phyloP scores from a whole-genome alignment of 345 rosid species.

The Populus ilicifolia region DNA sequence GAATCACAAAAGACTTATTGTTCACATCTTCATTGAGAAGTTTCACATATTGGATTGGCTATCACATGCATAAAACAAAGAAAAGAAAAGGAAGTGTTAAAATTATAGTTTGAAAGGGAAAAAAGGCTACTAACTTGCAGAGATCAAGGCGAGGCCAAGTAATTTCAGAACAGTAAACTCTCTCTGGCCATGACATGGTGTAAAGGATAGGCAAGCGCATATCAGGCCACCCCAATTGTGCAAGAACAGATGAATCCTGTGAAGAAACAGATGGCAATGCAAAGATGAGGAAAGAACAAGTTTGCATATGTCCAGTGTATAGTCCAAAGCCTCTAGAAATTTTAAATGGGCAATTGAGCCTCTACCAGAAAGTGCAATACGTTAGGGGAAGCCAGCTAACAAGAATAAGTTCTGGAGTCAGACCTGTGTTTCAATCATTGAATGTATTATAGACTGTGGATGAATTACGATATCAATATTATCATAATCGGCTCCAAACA shows the following conservation, averaged over 20 bases:
- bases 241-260: constrained; percentile 93
- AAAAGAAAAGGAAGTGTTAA: not conserved
- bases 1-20: not conserved
- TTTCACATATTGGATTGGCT: not conserved
- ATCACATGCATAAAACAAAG: not conserved
- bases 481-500: constrained; percentile 88
- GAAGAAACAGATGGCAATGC: constrained; percentile 5
- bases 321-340: not conserved
- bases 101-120: constrained; percentile 6
- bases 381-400: not conserved
- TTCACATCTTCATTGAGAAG: not conserved
- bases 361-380: not conserved
- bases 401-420: not conserved
- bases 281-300: constrained; percentile 1
- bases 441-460: constrained; percentile 88
- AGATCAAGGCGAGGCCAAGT: constrained; percentile 98
- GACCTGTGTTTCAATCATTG: constrained; percentile 97
- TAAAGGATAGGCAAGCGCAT: constrained; percentile 93
- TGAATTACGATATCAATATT: constrained; percentile 86
- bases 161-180: constrained; percentile 86
- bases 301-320: not conserved
- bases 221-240: constrained; percentile 96
- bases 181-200: constrained; percentile 97
- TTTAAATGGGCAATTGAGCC: not conserved
- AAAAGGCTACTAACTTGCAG: constrained; percentile 59